Evolutionary conservation across 78 protist genomes (phyloP), one percentile per base, ranked within the genome.

Genomic region (Acrasis kona): DNA sequence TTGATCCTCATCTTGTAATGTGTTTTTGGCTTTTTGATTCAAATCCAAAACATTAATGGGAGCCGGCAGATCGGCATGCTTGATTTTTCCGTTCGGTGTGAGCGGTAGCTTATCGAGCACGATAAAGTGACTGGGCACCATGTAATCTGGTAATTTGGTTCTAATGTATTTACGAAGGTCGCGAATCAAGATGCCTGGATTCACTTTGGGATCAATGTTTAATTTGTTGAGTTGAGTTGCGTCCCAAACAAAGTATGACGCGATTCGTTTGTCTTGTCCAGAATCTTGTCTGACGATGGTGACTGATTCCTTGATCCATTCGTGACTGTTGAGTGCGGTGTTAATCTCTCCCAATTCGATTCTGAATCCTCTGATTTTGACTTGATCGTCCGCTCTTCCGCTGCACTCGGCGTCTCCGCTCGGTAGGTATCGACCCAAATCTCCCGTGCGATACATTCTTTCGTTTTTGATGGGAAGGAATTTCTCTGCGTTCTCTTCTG

Each of bases 331-430:
- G n/a, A 77, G 0, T 28, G 75, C 69, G 30, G 28, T 66, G 41
- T 83, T 67, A 30, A 87, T 79, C 74, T 87, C 91, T 1, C 85
- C 85, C 31, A 87, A 69, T 34, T 87, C 91, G 50, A 87, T 87
- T 32, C 91, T 75, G 79, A 83, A 87, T 1, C 91, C 91, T 36
- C 91, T 71, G 57, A 87, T 71, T 76, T 87, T 87, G 31, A 87
- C 74, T 71, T 87, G 91, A 19, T 74, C 78, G 67, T 87, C 92
- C 39, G 83, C 84, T 10, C 92, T 70, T 1, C 92, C 92, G 2
- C 76, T 10, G 78, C 84, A 87, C 74, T 84, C 92, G 32, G 83
- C 84, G 0, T 28, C 12, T n/a, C 87, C 88, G 68, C 81, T 82
- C 0, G 70, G 57, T 39, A 70, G 3, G 80, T 75, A 87, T n/a